phyloP scores from a whole-genome alignment of 1,284 basidiomycete species.

The Stygiomarasmius scandens region DNA sequence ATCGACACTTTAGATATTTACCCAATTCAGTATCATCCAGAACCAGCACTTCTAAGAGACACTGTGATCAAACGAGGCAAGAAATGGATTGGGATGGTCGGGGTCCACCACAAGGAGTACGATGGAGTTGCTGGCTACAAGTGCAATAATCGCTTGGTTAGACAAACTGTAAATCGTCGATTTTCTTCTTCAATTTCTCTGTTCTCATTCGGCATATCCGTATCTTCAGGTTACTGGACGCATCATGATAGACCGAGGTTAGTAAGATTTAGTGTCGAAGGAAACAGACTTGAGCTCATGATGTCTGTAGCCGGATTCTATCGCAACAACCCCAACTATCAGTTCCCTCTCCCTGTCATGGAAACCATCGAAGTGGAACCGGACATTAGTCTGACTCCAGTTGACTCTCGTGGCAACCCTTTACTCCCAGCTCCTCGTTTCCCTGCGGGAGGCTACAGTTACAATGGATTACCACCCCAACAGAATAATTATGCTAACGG shows the following conservation, averaged over 20 bases:
- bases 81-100: slow-evolving; percentile 53
- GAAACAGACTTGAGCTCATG: slow-evolving; percentile 1
- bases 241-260: slow-evolving; percentile 60
- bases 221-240: slow-evolving; percentile 41
- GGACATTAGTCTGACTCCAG: neutral
- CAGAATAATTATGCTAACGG: too few species aligned
- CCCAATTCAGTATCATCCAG: slow-evolving; percentile 51
- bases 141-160: slow-evolving; percentile 35
- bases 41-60: slow-evolving; percentile 37
- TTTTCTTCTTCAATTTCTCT: slow-evolving; percentile 8
- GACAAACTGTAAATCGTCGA: slow-evolving; percentile 44
- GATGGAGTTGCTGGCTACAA: slow-evolving; percentile 48
- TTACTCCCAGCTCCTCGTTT: too few species aligned
- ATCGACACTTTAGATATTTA: slow-evolving; percentile 53
- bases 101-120: slow-evolving; percentile 58
- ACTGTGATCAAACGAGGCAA: slow-evolving; percentile 47
- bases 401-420: too few species aligned
- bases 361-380: slow-evolving; percentile 12
- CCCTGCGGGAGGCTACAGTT: too few species aligned
- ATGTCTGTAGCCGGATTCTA: slow-evolving; percentile 44
- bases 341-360: slow-evolving; percentile 37
- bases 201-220: slow-evolving; percentile 2
- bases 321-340: slow-evolving; percentile 49
- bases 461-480: too few species aligned
- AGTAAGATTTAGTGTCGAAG: slow-evolving; percentile 12